Evolutionary conservation across 345 rosid genomes (phyloP).

Genomic region (Anacardium occidentale): DNA sequence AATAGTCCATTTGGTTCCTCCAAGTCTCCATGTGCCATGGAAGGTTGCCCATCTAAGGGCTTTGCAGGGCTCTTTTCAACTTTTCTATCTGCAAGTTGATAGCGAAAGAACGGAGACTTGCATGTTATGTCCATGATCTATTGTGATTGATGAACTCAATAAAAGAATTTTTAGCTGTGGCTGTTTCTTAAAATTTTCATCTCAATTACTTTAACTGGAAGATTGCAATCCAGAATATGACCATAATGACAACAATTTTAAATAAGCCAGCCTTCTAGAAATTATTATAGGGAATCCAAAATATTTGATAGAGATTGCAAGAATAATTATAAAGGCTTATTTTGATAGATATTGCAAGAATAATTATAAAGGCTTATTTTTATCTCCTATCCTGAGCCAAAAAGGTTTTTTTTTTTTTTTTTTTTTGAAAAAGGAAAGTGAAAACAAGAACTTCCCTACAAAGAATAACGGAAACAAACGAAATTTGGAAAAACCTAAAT

Average conservation of each 20-base stretch:
- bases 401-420: too few species aligned
- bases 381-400: too few species aligned
- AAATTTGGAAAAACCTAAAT: too few species aligned
- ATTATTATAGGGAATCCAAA: too few species aligned
- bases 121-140: not conserved
- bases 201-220: not conserved
- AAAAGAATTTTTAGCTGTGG: conserved; percentile 9
- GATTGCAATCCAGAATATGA: not conserved
- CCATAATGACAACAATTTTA: not conserved
- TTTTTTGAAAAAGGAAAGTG: too few species aligned
- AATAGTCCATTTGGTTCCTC: conserved; percentile 41
- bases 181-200: not conserved
- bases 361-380: too few species aligned
- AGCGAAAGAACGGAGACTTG: conserved; percentile 37
- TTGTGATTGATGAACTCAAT: conserved; percentile 13
- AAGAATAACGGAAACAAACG: too few species aligned
- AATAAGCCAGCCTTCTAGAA: too few species aligned
- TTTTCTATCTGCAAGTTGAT: conserved; percentile 42
- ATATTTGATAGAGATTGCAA: too few species aligned
- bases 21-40: conserved; percentile 64
- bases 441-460: too few species aligned
- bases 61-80: conserved; percentile 76
- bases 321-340: too few species aligned
- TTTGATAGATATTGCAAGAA: too few species aligned
- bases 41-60: conserved; percentile 78